phyloP scores from a whole-genome alignment of 2,329 filamentous ascomycete genomes.

The Cercospora sp. region DNA sequence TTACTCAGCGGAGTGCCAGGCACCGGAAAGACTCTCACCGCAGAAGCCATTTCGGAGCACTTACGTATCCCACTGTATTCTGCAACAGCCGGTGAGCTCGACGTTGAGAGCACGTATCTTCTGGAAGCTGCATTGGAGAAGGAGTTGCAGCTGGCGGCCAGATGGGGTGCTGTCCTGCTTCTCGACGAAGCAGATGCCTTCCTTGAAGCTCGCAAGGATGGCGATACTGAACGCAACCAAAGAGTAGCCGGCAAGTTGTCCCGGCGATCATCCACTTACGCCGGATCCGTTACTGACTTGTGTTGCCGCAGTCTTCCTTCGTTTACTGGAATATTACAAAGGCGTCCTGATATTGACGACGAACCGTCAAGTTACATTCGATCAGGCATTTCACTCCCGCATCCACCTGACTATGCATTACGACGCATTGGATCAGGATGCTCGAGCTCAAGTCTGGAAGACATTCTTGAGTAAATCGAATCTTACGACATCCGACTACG shows the following conservation, averaged over 20 bases:
- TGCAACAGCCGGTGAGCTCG: too few relatives aligned
- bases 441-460: conserved; percentile 33
- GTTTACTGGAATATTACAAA: conserved; percentile 41
- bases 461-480: conserved; percentile 20
- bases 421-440: conserved; percentile 29
- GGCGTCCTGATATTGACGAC: conserved; percentile 39
- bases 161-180: conserved; percentile 56
- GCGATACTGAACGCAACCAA: neutral
- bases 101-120: too few relatives aligned
- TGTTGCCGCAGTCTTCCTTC: conserved; percentile 35
- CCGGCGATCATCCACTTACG: neutral
- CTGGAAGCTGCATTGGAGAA: too few relatives aligned
- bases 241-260: neutral
- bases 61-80: too few relatives aligned
- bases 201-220: conserved; percentile 51
- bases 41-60: too few relatives aligned
- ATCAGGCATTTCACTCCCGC: conserved; percentile 39
- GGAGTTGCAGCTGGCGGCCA: conserved; percentile 49
- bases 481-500: conserved; percentile 4
- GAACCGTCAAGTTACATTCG: conserved; percentile 40
- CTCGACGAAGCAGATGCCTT: conserved; percentile 64
- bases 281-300: neutral
- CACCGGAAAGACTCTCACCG: too few relatives aligned
- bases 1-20: too few relatives aligned
- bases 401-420: conserved; percentile 40